A percentile compares a stretch with the other conserved stretches of the same genome.
Conservation (phyloP, 257 asterid species). For the Rehmannia glutinosa region DNA sequence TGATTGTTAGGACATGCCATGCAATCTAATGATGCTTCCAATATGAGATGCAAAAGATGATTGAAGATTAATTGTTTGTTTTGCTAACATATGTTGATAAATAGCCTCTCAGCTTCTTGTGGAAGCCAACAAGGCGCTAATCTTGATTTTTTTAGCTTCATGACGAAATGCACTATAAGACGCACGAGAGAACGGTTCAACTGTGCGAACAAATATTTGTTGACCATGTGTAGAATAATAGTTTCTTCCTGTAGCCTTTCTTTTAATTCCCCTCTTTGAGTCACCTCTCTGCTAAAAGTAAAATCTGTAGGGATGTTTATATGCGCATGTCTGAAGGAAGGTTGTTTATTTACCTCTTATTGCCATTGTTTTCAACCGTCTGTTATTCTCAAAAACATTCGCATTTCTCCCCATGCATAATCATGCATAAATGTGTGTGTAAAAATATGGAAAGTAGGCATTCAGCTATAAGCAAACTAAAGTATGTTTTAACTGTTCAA, state of each 20-base stretch:
- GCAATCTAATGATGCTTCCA: background rate
- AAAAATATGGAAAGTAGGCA: background rate
- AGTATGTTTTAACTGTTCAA: background rate
- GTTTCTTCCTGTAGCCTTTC: background rate
- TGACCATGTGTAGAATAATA: background rate
- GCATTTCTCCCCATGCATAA: background rate
- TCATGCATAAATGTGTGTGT: background rate
- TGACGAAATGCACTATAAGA: background rate
- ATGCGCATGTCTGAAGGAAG: background rate
- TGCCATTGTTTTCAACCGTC: background rate
- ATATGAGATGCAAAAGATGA: background rate
- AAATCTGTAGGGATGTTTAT: background rate
- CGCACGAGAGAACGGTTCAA: background rate
- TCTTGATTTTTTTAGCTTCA: background rate
- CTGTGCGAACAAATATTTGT: background rate
- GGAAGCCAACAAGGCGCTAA: background rate
- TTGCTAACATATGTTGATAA: background rate
- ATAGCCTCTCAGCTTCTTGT: background rate
- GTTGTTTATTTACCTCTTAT: background rate
- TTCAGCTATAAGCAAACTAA: background rate
- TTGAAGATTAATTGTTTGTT: background rate
- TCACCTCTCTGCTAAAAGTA: background rate
- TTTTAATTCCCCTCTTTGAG: background rate
- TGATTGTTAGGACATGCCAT: background rate
- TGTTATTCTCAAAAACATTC: background rate